Conservation (phyloP, 306 rosid species). For the Corylus heterophylla region DNA sequence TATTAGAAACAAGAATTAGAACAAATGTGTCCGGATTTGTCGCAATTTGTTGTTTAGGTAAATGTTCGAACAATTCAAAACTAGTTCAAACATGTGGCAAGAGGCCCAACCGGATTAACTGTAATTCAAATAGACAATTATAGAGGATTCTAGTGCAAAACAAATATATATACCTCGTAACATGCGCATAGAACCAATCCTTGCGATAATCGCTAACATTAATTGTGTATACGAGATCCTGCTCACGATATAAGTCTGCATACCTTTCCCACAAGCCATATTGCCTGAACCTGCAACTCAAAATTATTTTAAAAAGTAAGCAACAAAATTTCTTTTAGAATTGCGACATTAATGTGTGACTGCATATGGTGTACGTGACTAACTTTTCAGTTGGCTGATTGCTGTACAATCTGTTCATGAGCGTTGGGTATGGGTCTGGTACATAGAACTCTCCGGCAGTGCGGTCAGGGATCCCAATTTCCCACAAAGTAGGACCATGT, state of each 20-base stretch:
- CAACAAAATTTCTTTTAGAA: neutral
- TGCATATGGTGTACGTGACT: neutral
- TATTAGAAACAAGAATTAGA: neutral
- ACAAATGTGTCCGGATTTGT: too few relatives aligned
- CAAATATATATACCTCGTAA: conserved; percentile 32
- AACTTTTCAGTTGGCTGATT: neutral
- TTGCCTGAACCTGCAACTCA: conserved; percentile 53
- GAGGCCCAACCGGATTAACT: too few relatives aligned
- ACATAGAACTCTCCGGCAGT: conserved; percentile 62
- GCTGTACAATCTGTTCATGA: neutral
- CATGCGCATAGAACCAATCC: conserved; percentile 71
- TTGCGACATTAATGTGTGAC: neutral
- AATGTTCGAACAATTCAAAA: too few relatives aligned
- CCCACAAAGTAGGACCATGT: conserved; percentile 83
- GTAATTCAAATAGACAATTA: too few relatives aligned
- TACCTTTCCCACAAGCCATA: conserved; percentile 74
- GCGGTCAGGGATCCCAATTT: conserved; percentile 87
- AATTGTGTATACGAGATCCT: conserved; percentile 52
- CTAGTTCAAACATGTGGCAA: too few relatives aligned
- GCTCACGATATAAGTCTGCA: conserved; percentile 39
- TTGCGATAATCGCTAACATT: conserved; percentile 26
- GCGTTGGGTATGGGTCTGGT: conserved; percentile 55
- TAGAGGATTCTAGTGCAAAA: too few relatives aligned
- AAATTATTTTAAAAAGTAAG: neutral
- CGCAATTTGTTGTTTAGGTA: too few relatives aligned